These are phyloP conservation scores for Wickerhamiella occidentalis DNA, from an alignment of 805 yeast species.

Conservation along the genomic window DNA sequence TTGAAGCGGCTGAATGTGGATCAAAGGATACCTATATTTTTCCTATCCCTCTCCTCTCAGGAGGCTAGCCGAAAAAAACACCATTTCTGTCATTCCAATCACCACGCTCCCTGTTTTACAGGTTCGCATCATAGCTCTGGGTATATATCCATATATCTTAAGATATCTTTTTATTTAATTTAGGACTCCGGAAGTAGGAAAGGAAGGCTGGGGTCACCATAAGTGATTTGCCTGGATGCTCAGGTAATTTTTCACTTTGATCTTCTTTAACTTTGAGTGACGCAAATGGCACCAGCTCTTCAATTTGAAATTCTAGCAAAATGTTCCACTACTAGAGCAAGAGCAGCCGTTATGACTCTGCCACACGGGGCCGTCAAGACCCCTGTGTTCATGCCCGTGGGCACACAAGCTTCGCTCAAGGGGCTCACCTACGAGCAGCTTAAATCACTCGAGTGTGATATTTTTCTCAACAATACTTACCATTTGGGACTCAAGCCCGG, in stretches of 20 bases:
- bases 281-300: slow-evolving; percentile 22
- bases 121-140: background rate
- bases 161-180: background rate
- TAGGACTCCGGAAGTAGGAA: background rate
- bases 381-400: slow-evolving; percentile 39
- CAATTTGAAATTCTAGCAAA: slow-evolving; percentile 32
- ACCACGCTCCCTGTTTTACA: background rate
- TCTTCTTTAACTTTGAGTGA: background rate
- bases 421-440: slow-evolving; percentile 36
- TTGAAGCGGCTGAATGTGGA: too few species aligned
- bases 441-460: slow-evolving; percentile 31
- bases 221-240: too few species aligned
- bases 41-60: too few species aligned
- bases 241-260: background rate
- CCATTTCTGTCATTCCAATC: too few species aligned
- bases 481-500: slow-evolving; percentile 36
- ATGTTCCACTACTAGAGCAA: slow-evolving; percentile 34
- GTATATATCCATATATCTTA: background rate
- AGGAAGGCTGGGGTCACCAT: too few species aligned
- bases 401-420: slow-evolving; percentile 36
- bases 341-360: slow-evolving; percentile 32
- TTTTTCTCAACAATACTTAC: slow-evolving; percentile 35
- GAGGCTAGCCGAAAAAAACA: too few species aligned
- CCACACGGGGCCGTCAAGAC: slow-evolving; percentile 35
- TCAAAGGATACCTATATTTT: too few species aligned